Conservation (phyloP, 495 filamentous ascomycete genomes). For the Echria macrotheca region DNA sequence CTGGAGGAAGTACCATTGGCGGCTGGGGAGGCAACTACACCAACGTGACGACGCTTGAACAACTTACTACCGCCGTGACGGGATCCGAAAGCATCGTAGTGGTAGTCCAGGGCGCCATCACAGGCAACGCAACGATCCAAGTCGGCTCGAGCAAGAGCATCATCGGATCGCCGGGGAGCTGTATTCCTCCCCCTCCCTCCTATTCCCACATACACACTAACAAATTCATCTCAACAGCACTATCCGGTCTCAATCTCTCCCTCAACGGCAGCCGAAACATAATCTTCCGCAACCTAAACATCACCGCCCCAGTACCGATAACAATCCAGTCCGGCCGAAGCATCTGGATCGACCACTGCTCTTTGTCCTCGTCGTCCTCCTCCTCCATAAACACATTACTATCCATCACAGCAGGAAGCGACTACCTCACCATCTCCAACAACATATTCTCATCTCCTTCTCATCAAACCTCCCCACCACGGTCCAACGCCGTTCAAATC, state of each 20-base stretch:
- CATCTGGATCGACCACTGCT: conserved; percentile 61
- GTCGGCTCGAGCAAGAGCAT: conserved; percentile 51
- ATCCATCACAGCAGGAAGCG: conserved; percentile 49
- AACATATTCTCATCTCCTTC: conserved; percentile 33
- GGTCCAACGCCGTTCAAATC: conserved; percentile 44
- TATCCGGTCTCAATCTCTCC: conserved; percentile 31
- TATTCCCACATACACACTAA: not conserved
- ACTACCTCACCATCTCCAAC: conserved; percentile 39
- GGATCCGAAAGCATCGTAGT: conserved; percentile 42
- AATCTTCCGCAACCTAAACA: conserved; percentile 51
- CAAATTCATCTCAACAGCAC: conserved; percentile 8
- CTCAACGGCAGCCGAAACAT: conserved; percentile 40
- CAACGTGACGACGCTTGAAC: conserved; percentile 47
- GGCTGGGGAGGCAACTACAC: conserved; percentile 26
- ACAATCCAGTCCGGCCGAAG: conserved; percentile 41
- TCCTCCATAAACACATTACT: conserved; percentile 26
- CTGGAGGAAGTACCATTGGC: conserved; percentile 15
- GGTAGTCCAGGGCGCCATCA: conserved; percentile 41
- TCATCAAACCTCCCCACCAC: conserved; percentile 33
- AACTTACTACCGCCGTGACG: conserved; percentile 37
- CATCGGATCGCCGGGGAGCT: conserved; percentile 32
- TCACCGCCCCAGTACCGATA: conserved; percentile 48
- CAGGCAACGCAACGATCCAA: conserved; percentile 34
- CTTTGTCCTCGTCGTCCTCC: conserved; percentile 42
- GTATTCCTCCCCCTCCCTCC: conserved; percentile 10